Evolutionary conservation across 768 basidiomycete genomes (phyloP).

Genomic region (Macrolepiota fuliginosa): DNA sequence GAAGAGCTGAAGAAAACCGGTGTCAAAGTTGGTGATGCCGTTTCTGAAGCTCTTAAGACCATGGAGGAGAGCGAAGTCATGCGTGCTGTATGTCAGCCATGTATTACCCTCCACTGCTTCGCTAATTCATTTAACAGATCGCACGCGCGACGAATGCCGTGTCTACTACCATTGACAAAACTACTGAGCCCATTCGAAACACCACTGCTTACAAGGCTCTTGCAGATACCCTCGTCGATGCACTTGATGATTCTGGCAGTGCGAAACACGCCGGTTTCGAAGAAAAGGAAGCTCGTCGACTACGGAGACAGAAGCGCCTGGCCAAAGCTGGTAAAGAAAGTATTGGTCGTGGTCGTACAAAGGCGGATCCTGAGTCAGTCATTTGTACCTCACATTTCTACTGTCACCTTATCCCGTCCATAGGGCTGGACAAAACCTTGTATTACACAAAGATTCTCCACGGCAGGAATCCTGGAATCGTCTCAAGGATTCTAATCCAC

Average conservation of each 20-base stretch:
- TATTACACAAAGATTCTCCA: constrained; percentile 80
- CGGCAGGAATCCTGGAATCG: constrained; percentile 79
- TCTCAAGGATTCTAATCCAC: constrained; percentile 76
- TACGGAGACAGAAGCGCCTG: constrained; percentile 75
- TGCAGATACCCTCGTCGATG: constrained; percentile 86
- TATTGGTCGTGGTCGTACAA: constrained; percentile 51
- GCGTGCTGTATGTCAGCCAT: constrained; percentile 62
- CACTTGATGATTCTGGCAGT: constrained; percentile 90
- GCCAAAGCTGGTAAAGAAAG: constrained; percentile 78
- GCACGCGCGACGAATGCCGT: constrained; percentile 83
- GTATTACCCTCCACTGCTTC: background rate
- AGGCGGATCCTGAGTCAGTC: constrained; percentile 80
- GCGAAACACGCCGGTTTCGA: constrained; percentile 96
- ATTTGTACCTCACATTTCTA: constrained; percentile 2
- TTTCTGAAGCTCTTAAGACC: constrained; percentile 83
- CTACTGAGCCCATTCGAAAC: constrained; percentile 96
- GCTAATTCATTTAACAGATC: constrained; percentile 48
- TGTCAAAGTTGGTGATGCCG: constrained; percentile 91
- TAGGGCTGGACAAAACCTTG: constrained; percentile 85
- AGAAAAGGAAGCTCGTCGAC: constrained; percentile 87
- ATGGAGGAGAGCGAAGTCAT: constrained; percentile 96
- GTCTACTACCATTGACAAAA: constrained; percentile 80
- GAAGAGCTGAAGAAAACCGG: constrained; percentile 90
- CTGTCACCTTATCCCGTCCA: background rate
- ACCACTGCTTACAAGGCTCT: constrained; percentile 93